Evolutionary conservation across 1,139 yeast genomes (phyloP).

Genomic region (Geotrichum fermentans): DNA sequence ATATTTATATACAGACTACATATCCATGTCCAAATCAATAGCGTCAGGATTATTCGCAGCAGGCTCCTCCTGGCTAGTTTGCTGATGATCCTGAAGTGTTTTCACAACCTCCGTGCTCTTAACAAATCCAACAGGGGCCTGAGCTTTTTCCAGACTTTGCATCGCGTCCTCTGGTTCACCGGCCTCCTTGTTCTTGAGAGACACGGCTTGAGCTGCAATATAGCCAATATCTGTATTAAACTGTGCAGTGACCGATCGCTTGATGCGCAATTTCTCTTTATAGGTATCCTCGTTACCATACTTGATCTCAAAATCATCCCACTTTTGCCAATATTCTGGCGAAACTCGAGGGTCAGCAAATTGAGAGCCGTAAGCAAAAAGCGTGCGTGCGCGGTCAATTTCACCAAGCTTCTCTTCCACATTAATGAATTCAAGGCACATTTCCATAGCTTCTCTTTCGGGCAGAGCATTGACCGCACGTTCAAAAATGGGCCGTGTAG

Average conservation of each 20-base stretch:
- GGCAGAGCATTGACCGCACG: constrained; percentile 44
- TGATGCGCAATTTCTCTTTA: constrained; percentile 67
- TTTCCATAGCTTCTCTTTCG: constrained; percentile 33
- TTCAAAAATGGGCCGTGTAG: constrained; percentile 42
- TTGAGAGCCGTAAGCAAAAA: constrained; percentile 49
- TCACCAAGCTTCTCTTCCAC: constrained; percentile 51
- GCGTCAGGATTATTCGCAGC: constrained; percentile 53
- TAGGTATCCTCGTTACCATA: constrained; percentile 67
- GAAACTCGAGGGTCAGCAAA: constrained; percentile 42
- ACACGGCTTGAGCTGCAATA: constrained; percentile 31
- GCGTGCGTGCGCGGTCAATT: constrained; percentile 54
- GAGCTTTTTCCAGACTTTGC: constrained; percentile 22
- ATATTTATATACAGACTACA: constrained; percentile 24
- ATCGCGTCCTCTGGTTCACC: constrained; percentile 17
- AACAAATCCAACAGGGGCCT: constrained; percentile 55
- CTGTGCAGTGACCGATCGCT: constrained; percentile 48
- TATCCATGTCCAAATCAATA: constrained; percentile 58
- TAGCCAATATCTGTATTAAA: constrained; percentile 39
- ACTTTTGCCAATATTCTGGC: constrained; percentile 49
- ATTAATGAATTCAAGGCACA: constrained; percentile 43
- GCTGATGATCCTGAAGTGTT: constrained; percentile 15
- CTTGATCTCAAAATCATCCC: constrained; percentile 71
- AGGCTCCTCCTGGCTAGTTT: constrained; percentile 19
- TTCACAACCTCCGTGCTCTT: constrained; percentile 31
- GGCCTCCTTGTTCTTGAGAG: constrained; percentile 21